Percentiles rank a stretch among this genome's conserved stretches.
Evolutionary conservation across 2,329 filamentous ascomycete species (phyloP).

Genomic region (Arthrobotrys sinensis): DNA sequence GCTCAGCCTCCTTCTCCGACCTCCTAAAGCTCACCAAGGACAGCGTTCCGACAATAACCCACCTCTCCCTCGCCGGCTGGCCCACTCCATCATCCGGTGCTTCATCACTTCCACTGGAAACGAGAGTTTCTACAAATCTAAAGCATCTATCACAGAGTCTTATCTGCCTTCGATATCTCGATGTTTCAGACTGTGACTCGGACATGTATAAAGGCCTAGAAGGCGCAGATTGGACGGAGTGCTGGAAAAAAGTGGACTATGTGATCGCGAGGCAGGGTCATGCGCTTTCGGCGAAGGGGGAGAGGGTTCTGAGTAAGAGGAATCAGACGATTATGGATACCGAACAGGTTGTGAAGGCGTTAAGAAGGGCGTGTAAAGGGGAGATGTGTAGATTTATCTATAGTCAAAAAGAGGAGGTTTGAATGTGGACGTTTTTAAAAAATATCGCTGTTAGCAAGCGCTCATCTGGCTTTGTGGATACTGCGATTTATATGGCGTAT

Average conservation of each 20-base stretch:
- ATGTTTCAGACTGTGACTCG: slow-evolving; percentile 61
- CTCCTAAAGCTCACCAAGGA: slow-evolving; percentile 50
- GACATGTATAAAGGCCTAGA: slow-evolving; percentile 58
- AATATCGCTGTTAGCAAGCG: neutral
- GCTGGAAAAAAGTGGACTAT: slow-evolving; percentile 62
- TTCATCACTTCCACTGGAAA: slow-evolving; percentile 21
- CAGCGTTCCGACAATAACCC: slow-evolving; percentile 62
- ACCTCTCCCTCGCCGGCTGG: slow-evolving; percentile 63
- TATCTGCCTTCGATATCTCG: slow-evolving; percentile 63
- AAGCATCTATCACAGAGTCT: slow-evolving; percentile 60
- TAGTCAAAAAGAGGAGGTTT: slow-evolving; percentile 35
- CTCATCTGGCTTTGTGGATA: neutral
- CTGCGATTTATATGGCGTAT: neutral
- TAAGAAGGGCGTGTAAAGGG: slow-evolving; percentile 34
- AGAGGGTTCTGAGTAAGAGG: slow-evolving; percentile 29
- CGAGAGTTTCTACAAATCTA: slow-evolving; percentile 37
- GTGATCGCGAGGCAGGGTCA: slow-evolving; percentile 61
- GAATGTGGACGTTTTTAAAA: neutral
- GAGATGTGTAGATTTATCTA: slow-evolving; percentile 53
- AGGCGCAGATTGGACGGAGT: slow-evolving; percentile 61
- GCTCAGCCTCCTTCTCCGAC: slow-evolving; percentile 34
- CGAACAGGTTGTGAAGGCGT: slow-evolving; percentile 23
- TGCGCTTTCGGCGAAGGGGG: slow-evolving; percentile 48
- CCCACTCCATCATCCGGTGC: slow-evolving; percentile 36
- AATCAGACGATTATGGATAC: slow-evolving; percentile 31